Evolutionary conservation across 2,329 filamentous ascomycete genomes (phyloP), one percentile per base, ranked within the genome.

Genomic region (Neonectria coccinea): DNA sequence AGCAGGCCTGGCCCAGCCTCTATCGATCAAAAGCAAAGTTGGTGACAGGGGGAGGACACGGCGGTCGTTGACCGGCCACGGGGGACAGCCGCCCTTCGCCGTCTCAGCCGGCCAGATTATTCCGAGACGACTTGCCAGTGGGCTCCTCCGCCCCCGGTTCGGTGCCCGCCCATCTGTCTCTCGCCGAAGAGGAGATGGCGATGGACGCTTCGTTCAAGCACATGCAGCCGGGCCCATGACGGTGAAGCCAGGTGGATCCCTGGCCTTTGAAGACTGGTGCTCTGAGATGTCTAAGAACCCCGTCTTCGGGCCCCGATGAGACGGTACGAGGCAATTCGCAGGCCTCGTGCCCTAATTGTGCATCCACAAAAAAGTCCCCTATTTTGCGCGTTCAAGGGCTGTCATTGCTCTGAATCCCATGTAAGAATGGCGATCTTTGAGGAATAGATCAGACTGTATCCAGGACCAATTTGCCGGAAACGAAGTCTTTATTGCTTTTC

Each of bases 341-440:
- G 67, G 66, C 73, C 72, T 71, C 71, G 66, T 75, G 74, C 74
- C 74, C 74, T 76, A 76, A 74, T 65, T 64, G 51, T 67, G 63
- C 66, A 67, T 70, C 72, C 74, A 75, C 74, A 70, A 59, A 57
- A 47, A 60, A 42, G 36, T 51, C 51, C 47, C 53, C 58, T 39
- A 59, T 69, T 62, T 62, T 48, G 48, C 42, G 56, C 50, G 52
- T 56, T 60, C 48, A 20, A 51, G 29, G 56, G 29, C 29, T 47
- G 22, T 18, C 50, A 52, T 54, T 51, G 52, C 56, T 44, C 22
- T 59, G 36, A 64, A 47, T 57, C 52, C 31, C 52, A 27, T 33
- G 31, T 22, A 44, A 54, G 42, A 55, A 44, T 44, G 33, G 10
- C 36, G 9, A 25, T 27, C 29, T 57, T 51, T 33, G 42, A 42